These are phyloP conservation scores for Chaetomium sp. DNA, from an alignment of 2,329 filamentous ascomycete species.

Conservation along the genomic window DNA sequence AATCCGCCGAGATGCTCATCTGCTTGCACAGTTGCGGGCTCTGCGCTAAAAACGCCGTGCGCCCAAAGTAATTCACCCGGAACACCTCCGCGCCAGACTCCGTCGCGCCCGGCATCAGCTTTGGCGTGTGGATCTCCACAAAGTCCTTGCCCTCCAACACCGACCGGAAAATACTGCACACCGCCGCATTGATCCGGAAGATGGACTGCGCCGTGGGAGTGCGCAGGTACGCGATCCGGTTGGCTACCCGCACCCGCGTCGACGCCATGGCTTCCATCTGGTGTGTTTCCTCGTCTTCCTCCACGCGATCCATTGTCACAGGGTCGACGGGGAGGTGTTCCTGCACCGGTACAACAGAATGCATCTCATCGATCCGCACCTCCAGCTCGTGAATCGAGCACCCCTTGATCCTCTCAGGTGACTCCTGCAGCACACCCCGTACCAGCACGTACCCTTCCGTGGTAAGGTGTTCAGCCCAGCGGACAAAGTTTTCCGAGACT, in stretches of 20 bases:
- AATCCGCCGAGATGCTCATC: conserved; percentile 85
- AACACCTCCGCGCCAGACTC: conserved; percentile 91
- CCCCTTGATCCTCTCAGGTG: conserved; percentile 62
- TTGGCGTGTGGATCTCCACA: conserved; percentile 90
- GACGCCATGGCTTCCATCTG: conserved; percentile 55
- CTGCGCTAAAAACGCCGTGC: conserved; percentile 81
- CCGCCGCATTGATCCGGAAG: conserved; percentile 77
- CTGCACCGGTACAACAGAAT: conserved; percentile 46
- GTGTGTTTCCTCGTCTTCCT: conserved; percentile 30
- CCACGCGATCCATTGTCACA: conserved; percentile 38
- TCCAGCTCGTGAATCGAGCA: conserved; percentile 72
- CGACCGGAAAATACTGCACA: conserved; percentile 72
- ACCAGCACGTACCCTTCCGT: conserved; percentile 74
- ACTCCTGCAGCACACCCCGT: conserved; percentile 64
- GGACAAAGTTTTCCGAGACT: conserved; percentile 68
- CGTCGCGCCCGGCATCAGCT: conserved; percentile 81
- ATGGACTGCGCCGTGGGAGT: conserved; percentile 83
- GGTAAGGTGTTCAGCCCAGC: conserved; percentile 79
- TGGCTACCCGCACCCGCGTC: conserved; percentile 62
- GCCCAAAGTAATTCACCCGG: conserved; percentile 84
- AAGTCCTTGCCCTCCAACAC: conserved; percentile 71
- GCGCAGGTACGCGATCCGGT: conserved; percentile 76
- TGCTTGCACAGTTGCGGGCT: conserved; percentile 90
- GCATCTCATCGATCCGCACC: conserved; percentile 55
- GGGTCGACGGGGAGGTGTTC: conserved; percentile 45